Conservation (phyloP, 176 grass and related monocot species). For the Eremochloa ophiuroides region DNA sequence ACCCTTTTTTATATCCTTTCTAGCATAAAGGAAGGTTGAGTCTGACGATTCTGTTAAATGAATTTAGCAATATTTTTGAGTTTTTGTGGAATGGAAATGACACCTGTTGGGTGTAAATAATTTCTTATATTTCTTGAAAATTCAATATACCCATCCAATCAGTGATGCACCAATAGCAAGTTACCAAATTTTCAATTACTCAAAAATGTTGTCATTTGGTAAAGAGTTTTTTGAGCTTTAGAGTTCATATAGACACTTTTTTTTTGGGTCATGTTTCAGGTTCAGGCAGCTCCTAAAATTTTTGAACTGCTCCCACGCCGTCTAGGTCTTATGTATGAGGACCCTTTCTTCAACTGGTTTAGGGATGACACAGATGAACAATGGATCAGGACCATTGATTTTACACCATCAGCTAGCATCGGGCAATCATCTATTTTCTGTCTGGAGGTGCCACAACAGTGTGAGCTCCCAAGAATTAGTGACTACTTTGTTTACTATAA, state of each 20-base stretch:
- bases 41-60: neutral
- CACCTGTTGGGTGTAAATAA: neutral
- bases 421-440: slow-evolving; percentile 81
- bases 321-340: slow-evolving; percentile 34
- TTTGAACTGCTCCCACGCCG: slow-evolving; percentile 23
- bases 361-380: slow-evolving; percentile 64
- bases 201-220: neutral
- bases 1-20: neutral
- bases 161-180: neutral
- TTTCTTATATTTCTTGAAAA: neutral
- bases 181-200: neutral
- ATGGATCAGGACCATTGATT: slow-evolving; percentile 74
- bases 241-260: neutral
- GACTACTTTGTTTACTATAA: slow-evolving; percentile 70
- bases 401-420: slow-evolving; percentile 65
- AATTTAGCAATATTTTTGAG: neutral
- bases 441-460: slow-evolving; percentile 39
- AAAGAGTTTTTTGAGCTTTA: neutral
- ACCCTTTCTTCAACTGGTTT: slow-evolving; percentile 61
- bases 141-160: neutral
- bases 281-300: slow-evolving; percentile 82
- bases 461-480: slow-evolving; percentile 53
- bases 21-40: neutral
- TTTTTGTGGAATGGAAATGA: neutral
- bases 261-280: slow-evolving; percentile 44